Conservation (phyloP, 2,329 filamentous ascomycete genomes). For the Cytospora mali region DNA sequence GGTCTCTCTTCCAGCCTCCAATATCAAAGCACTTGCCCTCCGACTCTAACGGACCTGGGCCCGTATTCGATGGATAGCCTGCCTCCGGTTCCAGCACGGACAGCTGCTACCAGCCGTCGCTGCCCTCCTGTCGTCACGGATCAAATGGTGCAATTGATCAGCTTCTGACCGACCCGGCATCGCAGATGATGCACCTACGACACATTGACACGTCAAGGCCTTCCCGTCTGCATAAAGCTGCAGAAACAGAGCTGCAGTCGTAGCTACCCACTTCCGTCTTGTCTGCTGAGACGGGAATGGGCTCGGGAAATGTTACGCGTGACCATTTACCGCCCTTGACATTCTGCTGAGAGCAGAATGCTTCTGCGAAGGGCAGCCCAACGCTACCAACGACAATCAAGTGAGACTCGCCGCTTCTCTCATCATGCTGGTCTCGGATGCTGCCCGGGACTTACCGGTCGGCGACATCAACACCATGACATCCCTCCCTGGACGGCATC, state of each 20-base stretch:
- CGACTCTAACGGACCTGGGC: background rate
- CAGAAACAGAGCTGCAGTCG: background rate
- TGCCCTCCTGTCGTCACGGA: background rate
- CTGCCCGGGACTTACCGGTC: slow-evolving; percentile 5
- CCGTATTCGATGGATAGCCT: background rate
- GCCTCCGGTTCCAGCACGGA: background rate
- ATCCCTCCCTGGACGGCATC: background rate
- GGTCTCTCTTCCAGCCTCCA: background rate
- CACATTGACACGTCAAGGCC: background rate
- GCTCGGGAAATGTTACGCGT: background rate
- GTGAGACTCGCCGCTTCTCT: background rate
- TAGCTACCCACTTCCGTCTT: background rate
- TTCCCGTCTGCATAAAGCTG: background rate
- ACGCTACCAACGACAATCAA: background rate
- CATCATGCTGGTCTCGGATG: background rate
- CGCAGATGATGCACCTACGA: slow-evolving; percentile 7
- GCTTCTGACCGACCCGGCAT: background rate
- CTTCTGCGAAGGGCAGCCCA: background rate
- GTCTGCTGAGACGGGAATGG: background rate
- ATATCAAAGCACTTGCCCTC: background rate
- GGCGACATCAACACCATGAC: slow-evolving; percentile 6
- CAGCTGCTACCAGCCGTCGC: background rate
- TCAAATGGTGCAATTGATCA: slow-evolving; percentile 6
- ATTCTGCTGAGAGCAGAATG: slow-evolving; percentile 2
- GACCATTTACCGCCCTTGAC: background rate